Conservation (phyloP, 2,329 filamentous ascomycete species). For the Cercospora sp. region DNA sequence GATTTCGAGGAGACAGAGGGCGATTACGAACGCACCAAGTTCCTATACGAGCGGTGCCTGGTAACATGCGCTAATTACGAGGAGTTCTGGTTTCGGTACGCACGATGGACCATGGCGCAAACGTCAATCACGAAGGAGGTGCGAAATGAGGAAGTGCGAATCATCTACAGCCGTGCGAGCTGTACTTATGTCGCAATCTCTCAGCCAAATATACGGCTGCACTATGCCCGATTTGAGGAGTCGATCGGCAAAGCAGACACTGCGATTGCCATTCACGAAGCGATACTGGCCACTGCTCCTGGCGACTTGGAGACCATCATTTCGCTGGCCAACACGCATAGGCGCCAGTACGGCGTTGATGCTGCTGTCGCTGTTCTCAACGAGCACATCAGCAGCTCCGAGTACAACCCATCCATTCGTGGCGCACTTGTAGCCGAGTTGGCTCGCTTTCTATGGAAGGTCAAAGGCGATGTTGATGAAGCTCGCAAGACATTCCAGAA, state of each 20-base stretch:
- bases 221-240: slow-evolving; percentile 95
- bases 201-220: slow-evolving; percentile 76
- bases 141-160: slow-evolving; percentile 77
- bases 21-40: slow-evolving; percentile 70
- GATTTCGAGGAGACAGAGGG: slow-evolving; percentile 92
- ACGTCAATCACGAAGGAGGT: slow-evolving; percentile 82
- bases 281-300: slow-evolving; percentile 74
- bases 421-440: slow-evolving; percentile 85
- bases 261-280: slow-evolving; percentile 80
- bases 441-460: slow-evolving; percentile 83
- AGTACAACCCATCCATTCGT: slow-evolving; percentile 68
- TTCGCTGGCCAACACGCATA: slow-evolving; percentile 81
- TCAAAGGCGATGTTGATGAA: slow-evolving; percentile 72
- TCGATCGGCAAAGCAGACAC: slow-evolving; percentile 73
- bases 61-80: slow-evolving; percentile 94
- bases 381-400: slow-evolving; percentile 62
- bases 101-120: slow-evolving; percentile 86
- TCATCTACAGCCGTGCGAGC: slow-evolving; percentile 85
- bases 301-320: slow-evolving; percentile 84
- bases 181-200: slow-evolving; percentile 85
- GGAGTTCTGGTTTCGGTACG: slow-evolving; percentile 98
- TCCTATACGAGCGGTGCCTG: slow-evolving; percentile 90
- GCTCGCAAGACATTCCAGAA: slow-evolving; percentile 80
- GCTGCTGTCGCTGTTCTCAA: slow-evolving; percentile 83
- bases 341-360: slow-evolving; percentile 79